Evolutionary conservation across 2,329 filamentous ascomycete species (phyloP).

Genomic region (Davidsoniella neocaledoniae): DNA sequence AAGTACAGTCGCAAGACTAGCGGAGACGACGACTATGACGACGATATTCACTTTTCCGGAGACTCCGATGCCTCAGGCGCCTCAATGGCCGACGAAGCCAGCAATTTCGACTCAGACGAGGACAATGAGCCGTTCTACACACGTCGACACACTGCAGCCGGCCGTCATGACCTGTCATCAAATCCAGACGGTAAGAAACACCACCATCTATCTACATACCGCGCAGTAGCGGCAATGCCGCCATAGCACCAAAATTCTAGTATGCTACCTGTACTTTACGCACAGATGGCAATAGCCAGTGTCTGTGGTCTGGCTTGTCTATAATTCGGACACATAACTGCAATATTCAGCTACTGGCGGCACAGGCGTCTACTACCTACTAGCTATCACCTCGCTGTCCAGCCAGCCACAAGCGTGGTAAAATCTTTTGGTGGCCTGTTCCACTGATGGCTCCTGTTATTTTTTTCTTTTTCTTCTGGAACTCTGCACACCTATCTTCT

Average conservation of each 20-base stretch:
- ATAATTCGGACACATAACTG: too few relatives aligned
- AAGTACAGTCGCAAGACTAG: not conserved
- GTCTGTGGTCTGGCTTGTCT: too few relatives aligned
- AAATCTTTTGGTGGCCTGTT: too few relatives aligned
- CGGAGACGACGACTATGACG: not conserved
- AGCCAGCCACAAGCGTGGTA: too few relatives aligned
- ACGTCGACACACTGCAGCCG: constrained; percentile 1
- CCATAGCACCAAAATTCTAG: too few relatives aligned
- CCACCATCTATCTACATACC: not conserved
- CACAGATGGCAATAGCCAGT: too few relatives aligned
- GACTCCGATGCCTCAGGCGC: constrained; percentile 1
- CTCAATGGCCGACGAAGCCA: not conserved
- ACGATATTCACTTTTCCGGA: not conserved
- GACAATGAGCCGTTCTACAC: not conserved
- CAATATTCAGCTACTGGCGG: too few relatives aligned
- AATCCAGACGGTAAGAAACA: not conserved
- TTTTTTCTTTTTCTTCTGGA: not conserved
- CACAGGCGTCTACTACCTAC: not conserved
- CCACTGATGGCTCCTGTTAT: too few relatives aligned
- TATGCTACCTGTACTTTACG: too few relatives aligned
- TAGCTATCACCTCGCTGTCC: too few relatives aligned
- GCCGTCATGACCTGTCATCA: not conserved
- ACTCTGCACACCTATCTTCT: too few relatives aligned
- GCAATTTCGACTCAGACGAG: not conserved
- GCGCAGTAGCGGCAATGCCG: not conserved